phyloP scores from a whole-genome alignment of 768 basidiomycete genomes.

The Candolleomyces efflorescens region DNA sequence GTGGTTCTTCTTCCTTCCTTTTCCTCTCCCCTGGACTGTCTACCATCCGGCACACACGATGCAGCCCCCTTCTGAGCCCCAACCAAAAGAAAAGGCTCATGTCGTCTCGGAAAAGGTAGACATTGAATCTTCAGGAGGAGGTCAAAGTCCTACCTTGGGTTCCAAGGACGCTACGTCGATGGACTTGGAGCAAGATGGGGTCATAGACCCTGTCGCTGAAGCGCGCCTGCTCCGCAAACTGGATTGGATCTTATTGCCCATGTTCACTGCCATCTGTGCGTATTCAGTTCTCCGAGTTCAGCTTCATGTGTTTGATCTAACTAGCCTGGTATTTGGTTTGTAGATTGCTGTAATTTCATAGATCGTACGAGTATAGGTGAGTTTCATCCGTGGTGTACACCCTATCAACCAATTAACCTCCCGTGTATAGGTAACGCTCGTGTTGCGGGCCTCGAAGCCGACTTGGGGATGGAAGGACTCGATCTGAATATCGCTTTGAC shows the following conservation, averaged over 20 bases:
- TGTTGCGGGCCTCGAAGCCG: slow-evolving; percentile 31
- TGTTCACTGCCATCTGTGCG: slow-evolving; percentile 38
- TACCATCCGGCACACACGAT: too few relatives aligned
- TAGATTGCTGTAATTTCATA: slow-evolving; percentile 35
- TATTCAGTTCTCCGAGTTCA: neutral
- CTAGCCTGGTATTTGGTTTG: neutral
- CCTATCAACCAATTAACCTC: neutral
- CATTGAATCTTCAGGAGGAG: too few relatives aligned
- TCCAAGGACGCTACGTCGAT: too few relatives aligned
- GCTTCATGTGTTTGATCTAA: neutral
- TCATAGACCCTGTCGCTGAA: slow-evolving; percentile 30
- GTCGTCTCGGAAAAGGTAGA: too few relatives aligned
- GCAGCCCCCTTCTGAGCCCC: too few relatives aligned
- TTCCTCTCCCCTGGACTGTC: too few relatives aligned
- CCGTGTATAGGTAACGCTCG: slow-evolving; percentile 17
- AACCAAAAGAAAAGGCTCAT: too few relatives aligned
- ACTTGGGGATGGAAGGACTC: slow-evolving; percentile 35
- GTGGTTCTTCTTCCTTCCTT: too few relatives aligned
- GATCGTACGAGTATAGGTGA: slow-evolving; percentile 19
- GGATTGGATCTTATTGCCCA: slow-evolving; percentile 29
- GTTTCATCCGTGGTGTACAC: slow-evolving; percentile 3
- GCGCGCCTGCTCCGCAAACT: slow-evolving; percentile 30
- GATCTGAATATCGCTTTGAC: slow-evolving; percentile 40
- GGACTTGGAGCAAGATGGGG: neutral
- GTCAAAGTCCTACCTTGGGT: too few relatives aligned